These are phyloP conservation scores for Cercophora newfieldiana DNA, from an alignment of 495 filamentous ascomycete species.

Conservation along the genomic window DNA sequence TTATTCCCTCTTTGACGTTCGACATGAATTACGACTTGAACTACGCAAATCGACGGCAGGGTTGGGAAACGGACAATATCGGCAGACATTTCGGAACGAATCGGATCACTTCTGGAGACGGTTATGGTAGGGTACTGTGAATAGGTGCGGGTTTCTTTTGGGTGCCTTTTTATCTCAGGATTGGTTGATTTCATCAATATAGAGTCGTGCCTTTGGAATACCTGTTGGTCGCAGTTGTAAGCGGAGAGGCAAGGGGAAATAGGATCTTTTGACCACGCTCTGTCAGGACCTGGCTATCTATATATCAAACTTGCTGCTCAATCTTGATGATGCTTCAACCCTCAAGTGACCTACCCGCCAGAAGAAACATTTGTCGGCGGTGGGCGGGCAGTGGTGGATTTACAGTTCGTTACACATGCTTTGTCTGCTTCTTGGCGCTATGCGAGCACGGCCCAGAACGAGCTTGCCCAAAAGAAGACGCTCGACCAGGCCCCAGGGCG, in stretches of 20 bases:
- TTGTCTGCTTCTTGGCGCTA: background rate
- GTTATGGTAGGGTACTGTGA: slow-evolving; percentile 16
- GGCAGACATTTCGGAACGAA: slow-evolving; percentile 16
- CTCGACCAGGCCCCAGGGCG: background rate
- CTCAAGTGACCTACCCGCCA: no score
- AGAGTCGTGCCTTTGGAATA: slow-evolving; percentile 21
- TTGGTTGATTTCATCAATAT: slow-evolving; percentile 14
- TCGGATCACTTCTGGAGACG: slow-evolving; percentile 13
- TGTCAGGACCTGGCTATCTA: background rate
- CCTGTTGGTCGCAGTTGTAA: background rate
- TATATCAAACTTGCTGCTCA: background rate
- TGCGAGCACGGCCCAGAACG: background rate
- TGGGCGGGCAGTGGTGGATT: background rate
- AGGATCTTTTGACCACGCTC: background rate
- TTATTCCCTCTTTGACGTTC: slow-evolving; percentile 29
- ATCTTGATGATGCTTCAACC: background rate
- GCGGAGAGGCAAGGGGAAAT: background rate
- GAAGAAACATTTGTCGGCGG: no score
- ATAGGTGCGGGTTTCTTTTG: slow-evolving; percentile 25
- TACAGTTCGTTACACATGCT: background rate
- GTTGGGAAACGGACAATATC: slow-evolving; percentile 20
- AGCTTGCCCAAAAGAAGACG: background rate
- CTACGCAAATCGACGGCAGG: slow-evolving; percentile 28
- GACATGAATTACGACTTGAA: slow-evolving; percentile 28
- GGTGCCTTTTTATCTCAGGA: slow-evolving; percentile 22